These are phyloP conservation scores for Phaeosphaeria sp. DNA, from an alignment of 2,329 filamentous ascomycete species.

Conservation along the genomic window DNA sequence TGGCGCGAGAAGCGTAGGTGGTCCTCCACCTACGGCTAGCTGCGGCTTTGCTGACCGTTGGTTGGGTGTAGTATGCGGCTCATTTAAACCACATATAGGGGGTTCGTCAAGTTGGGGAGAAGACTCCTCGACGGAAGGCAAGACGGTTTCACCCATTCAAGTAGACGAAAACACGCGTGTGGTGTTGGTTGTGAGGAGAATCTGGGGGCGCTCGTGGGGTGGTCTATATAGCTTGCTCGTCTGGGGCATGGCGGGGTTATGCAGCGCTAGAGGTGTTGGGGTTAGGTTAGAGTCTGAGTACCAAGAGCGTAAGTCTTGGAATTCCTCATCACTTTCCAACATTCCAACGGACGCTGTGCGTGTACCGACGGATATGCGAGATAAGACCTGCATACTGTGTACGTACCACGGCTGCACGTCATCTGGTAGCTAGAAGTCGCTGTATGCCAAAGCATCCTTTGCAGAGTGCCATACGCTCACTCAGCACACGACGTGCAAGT, in stretches of 20 bases:
- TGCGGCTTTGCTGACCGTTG: slow-evolving; percentile 31
- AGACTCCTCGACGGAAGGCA: slow-evolving; percentile 50
- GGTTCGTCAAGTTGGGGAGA: slow-evolving; percentile 49
- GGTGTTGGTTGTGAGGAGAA: slow-evolving; percentile 37
- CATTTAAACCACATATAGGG: slow-evolving; percentile 51
- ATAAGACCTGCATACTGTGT: not conserved
- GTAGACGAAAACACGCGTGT: slow-evolving; percentile 42
- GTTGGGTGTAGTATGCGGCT: slow-evolving; percentile 34
- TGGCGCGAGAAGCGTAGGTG: slow-evolving; percentile 37
- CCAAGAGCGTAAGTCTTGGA: slow-evolving; percentile 32
- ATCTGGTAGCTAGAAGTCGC: not conserved
- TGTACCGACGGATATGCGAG: not conserved
- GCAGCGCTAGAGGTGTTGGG: slow-evolving; percentile 33
- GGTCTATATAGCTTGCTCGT: slow-evolving; percentile 40
- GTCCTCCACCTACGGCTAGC: slow-evolving; percentile 23
- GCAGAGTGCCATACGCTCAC: slow-evolving; percentile 1
- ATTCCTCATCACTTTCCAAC: slow-evolving; percentile 16
- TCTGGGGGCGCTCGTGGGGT: slow-evolving; percentile 27
- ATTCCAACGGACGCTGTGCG: not conserved
- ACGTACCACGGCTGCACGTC: not conserved
- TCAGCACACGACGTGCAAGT: slow-evolving; percentile 15
- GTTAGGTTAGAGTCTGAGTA: no score
- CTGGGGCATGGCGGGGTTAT: slow-evolving; percentile 37
- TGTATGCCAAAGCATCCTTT: not conserved
- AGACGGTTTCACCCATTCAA: slow-evolving; percentile 53